These are phyloP conservation scores for Phytophthora crassamura DNA, from an alignment of 352 stramenopile species.

Conservation along the genomic window DNA sequence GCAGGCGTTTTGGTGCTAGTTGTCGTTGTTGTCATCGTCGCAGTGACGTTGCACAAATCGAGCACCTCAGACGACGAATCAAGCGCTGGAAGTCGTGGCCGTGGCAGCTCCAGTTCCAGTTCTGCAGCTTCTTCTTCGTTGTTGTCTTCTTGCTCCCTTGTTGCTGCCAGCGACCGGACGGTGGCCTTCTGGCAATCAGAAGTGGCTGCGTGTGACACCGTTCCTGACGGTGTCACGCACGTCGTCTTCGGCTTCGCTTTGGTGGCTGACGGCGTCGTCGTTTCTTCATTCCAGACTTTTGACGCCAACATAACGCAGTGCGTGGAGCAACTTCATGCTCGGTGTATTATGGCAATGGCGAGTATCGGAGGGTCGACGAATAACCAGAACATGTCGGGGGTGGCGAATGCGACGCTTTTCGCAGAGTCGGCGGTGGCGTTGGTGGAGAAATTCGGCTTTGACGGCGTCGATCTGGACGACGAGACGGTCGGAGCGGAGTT, in stretches of 20 bases:
- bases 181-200: constrained; percentile 87
- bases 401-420: constrained; percentile 53
- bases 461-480: constrained; percentile 79
- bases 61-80: constrained; percentile 10
- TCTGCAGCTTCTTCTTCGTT: constrained; percentile 12
- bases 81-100: background rate
- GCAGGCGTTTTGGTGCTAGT: constrained; percentile 40
- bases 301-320: constrained; percentile 64
- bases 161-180: constrained; percentile 57
- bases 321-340: constrained; percentile 59
- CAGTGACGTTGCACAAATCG: constrained; percentile 41
- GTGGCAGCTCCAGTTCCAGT: constrained; percentile 17
- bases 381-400: constrained; percentile 63
- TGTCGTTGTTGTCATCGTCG: constrained; percentile 47
- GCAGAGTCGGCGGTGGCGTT: constrained; percentile 55
- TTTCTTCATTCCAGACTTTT: constrained; percentile 64
- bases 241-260: constrained; percentile 81
- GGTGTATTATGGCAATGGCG: constrained; percentile 65
- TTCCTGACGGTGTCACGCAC: constrained; percentile 78
- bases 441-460: constrained; percentile 71
- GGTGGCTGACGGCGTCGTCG: constrained; percentile 54
- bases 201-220: constrained; percentile 71
- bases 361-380: constrained; percentile 80
- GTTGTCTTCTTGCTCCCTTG: constrained; percentile 32
- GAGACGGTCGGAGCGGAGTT: constrained; percentile 73